These are phyloP conservation scores for Wickerhamiella azyma DNA, from an alignment of 805 yeast species.

Conservation along the genomic window DNA sequence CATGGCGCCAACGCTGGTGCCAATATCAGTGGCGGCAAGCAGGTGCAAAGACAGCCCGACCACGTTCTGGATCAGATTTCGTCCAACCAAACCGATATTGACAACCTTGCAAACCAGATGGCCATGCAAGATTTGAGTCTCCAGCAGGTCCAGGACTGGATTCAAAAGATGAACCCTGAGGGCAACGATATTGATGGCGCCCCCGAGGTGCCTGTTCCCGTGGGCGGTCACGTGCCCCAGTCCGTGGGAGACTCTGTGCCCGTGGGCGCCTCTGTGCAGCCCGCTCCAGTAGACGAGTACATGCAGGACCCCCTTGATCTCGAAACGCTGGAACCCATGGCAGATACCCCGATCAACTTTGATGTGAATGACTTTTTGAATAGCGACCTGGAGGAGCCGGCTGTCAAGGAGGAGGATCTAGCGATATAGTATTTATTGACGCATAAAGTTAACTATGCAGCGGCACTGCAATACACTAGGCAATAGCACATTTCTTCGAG, in stretches of 20 bases:
- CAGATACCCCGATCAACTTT: slow-evolving; percentile 10
- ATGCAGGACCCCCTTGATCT: background rate
- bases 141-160: slow-evolving; percentile 24
- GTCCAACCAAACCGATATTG: slow-evolving; percentile 14
- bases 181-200: background rate
- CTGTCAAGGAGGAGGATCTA: slow-evolving; percentile 2
- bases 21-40: background rate
- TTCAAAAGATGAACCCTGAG: slow-evolving; percentile 11
- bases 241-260: too few relatives aligned
- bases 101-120: slow-evolving; percentile 17
- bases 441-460: too few relatives aligned
- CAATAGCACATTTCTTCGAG: background rate
- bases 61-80: background rate
- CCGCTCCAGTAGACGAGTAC: background rate
- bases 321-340: background rate
- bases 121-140: slow-evolving; percentile 21
- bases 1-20: too few relatives aligned
- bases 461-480: too few relatives aligned
- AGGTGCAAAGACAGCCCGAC: background rate
- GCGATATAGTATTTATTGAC: slow-evolving; percentile 1
- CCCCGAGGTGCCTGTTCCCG: too few relatives aligned
- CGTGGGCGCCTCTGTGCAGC: too few relatives aligned
- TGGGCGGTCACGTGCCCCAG: too few relatives aligned
- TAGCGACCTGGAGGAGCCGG: slow-evolving; percentile 8
- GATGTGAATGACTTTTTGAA: slow-evolving; percentile 19